These are phyloP conservation scores for Purpureocillium takamizusanense DNA, from an alignment of 2,329 filamentous ascomycete species.

Conservation along the genomic window DNA sequence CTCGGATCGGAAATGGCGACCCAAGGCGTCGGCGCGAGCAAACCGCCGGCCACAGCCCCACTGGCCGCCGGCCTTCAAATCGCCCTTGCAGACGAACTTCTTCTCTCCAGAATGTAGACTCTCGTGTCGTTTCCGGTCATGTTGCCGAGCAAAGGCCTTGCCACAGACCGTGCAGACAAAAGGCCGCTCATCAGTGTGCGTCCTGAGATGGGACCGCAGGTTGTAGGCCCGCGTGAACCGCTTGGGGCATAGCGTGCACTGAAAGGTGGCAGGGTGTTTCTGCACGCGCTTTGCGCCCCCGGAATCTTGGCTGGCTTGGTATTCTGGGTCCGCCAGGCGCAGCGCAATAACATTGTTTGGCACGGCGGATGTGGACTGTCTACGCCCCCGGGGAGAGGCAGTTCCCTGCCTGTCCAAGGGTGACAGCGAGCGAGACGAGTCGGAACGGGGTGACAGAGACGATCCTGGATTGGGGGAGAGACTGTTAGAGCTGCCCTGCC, in stretches of 20 bases:
- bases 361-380: constrained; percentile 56
- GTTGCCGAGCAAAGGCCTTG: constrained; percentile 94
- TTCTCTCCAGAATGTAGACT: constrained; percentile 95
- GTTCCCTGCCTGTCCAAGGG: constrained; percentile 44
- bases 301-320: constrained; percentile 55
- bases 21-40: constrained; percentile 88
- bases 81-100: constrained; percentile 94
- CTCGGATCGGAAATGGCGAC: constrained; percentile 90
- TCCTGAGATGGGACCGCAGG: constrained; percentile 85
- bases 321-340: constrained; percentile 79
- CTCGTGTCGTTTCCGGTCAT: constrained; percentile 95
- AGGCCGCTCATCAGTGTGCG: constrained; percentile 92
- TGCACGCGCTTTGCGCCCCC: constrained; percentile 74
- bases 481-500: constrained; percentile 28
- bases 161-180: constrained; percentile 96
- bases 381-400: constrained; percentile 25
- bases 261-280: constrained; percentile 95
- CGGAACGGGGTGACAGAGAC: constrained; percentile 33
- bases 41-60: constrained; percentile 95
- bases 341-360: constrained; percentile 68
- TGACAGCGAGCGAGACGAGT: constrained; percentile 47
- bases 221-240: constrained; percentile 96
- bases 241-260: constrained; percentile 89
- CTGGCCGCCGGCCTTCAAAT: constrained; percentile 69
- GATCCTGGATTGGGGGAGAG: constrained; percentile 43